Percentiles rank a stretch among this genome's conserved stretches.
Evolutionary conservation across 345 rosid genomes (phyloP).

Genomic region (Hirschfeldia incana): DNA sequence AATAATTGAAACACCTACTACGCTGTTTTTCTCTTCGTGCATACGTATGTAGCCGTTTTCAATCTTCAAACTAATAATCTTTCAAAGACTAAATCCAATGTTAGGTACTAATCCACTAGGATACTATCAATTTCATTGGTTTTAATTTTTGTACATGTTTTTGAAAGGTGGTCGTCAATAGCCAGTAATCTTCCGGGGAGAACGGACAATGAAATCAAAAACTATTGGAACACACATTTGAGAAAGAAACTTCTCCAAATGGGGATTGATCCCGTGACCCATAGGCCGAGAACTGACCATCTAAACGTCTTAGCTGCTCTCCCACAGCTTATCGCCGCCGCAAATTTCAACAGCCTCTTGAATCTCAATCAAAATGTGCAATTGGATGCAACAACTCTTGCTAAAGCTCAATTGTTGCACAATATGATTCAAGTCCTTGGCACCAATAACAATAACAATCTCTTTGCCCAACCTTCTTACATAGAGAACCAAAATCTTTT

Average conservation of each 20-base stretch:
- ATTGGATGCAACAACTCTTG: conserved; percentile 53
- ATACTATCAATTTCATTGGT: neutral
- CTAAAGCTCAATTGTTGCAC: conserved; percentile 57
- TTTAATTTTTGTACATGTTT: neutral
- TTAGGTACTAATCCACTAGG: conserved; percentile 22
- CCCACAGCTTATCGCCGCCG: conserved; percentile 59
- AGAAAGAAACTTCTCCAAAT: conserved; percentile 42
- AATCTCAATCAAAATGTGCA: conserved; percentile 45
- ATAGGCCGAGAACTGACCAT: conserved; percentile 45
- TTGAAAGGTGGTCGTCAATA: conserved; percentile 43
- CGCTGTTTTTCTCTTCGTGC: conserved; percentile 32
- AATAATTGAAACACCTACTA: conserved; percentile 32
- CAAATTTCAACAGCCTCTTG: conserved; percentile 50
- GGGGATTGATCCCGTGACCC: conserved; percentile 42
- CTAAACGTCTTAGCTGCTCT: conserved; percentile 49
- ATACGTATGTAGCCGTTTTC: conserved; percentile 32
- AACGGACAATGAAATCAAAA: conserved; percentile 43
- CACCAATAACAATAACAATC: conserved; percentile 28
- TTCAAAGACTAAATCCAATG: neutral
- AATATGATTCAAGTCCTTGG: conserved; percentile 48
- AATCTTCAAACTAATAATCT: conserved; percentile 11
- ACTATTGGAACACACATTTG: conserved; percentile 44
- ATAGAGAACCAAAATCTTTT: conserved; percentile 27
- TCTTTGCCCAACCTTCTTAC: conserved; percentile 33
- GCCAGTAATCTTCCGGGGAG: conserved; percentile 42